Conservation (phyloP, 345 rosid genomes). For the Eucalyptus regnans region DNA sequence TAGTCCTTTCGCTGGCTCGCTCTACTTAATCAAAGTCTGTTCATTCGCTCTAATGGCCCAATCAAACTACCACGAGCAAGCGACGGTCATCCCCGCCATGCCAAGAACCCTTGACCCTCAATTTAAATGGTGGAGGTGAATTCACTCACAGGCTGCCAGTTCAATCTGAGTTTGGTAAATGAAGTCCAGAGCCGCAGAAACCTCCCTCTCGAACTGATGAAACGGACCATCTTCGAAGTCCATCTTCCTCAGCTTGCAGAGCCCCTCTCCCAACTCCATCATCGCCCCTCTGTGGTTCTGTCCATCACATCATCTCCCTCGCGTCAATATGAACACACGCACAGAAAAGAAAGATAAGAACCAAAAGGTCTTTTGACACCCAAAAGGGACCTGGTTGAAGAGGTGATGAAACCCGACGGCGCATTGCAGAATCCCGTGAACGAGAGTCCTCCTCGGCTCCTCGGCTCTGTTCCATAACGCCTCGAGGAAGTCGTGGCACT, state of each 20-base stretch:
- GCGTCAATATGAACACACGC: background rate
- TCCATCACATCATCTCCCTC: background rate
- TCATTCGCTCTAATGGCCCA: background rate
- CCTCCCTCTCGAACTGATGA: constrained; percentile 55
- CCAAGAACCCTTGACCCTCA: background rate
- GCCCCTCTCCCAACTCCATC: constrained; percentile 94
- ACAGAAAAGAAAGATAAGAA: background rate
- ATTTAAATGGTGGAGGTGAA: background rate
- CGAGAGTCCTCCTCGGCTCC: constrained; percentile 58
- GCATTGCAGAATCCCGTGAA: constrained; percentile 81
- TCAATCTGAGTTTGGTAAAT: constrained; percentile 32
- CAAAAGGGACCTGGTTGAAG: constrained; percentile 45
- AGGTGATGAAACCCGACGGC: constrained; percentile 90
- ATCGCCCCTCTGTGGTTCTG: constrained; percentile 91
- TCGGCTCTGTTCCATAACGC: constrained; percentile 63
- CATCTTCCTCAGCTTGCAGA: constrained; percentile 81
- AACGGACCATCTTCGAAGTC: constrained; percentile 60
- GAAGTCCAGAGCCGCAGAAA: constrained; percentile 64
- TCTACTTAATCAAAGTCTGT: background rate
- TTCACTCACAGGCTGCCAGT: constrained; percentile 71
- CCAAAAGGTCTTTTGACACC: background rate
- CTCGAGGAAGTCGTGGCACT: constrained; percentile 77
- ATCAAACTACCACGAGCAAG: background rate
- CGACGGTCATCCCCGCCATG: background rate
- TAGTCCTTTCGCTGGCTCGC: background rate